Conservation (phyloP, 805 yeast genomes). For the Candida awuae region DNA sequence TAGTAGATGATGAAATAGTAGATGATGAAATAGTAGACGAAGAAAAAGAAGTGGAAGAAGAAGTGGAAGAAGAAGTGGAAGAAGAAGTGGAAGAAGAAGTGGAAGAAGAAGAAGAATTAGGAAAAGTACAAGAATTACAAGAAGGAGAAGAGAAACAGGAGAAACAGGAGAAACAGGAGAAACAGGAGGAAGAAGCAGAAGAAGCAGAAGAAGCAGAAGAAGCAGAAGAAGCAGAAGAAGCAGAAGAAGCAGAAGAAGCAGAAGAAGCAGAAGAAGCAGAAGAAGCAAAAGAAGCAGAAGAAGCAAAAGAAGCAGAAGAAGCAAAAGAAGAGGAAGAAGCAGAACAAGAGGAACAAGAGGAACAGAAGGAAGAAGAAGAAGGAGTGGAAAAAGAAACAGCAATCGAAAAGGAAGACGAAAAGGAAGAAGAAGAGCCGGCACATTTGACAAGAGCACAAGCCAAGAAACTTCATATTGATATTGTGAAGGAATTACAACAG, state of each 20-base stretch:
- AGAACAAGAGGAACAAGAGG: background rate
- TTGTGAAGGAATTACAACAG: conserved; percentile 8
- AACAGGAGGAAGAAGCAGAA: background rate
- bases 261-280: background rate
- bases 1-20: background rate
- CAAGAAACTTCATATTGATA: conserved; percentile 4
- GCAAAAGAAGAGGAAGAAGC: background rate
- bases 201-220: background rate
- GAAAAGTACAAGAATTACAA: no score
- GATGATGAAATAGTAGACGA: background rate
- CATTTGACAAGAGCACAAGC: conserved; percentile 10
- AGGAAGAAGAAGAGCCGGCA: conserved; percentile 9
- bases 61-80: background rate
- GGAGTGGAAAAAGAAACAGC: no score
- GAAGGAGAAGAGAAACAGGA: background rate
- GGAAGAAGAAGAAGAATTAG: no score
- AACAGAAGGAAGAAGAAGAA: background rate
- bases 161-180: background rate
- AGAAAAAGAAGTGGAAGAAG: background rate
- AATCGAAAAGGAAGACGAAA: no score
- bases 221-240: background rate
- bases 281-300: background rate
- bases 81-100: background rate
- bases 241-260: background rate
- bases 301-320: background rate